Base-by-base conservation (phyloP, 306 rosid genomes). In the Cicer bijugum region DNA sequence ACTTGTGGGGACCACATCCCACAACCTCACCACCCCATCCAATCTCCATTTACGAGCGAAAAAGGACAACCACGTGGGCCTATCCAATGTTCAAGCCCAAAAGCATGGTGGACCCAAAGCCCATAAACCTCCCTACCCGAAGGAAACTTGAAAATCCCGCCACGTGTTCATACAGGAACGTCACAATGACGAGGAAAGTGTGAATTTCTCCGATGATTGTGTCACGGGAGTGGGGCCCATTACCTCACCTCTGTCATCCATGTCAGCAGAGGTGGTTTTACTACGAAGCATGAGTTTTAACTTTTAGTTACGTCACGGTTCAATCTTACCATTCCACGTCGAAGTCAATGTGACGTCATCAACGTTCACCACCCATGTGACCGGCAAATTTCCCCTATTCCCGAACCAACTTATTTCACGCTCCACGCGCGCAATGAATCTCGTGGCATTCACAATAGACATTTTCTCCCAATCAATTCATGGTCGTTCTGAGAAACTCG, bases 141-240 rank as follows among this genome's bases (percentile, higher is more conserved):
- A 69, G 93, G 96, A 84, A 84, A 79, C 80, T 12, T 65, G 23
- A 82, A 44, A 7, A 42, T 33, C 15, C 8, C 0, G 82, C 89
- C 98, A 91, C 96, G 94, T 91, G 97, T 75, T 75, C 3, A 2
- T 0, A n/a, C 0, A 10, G 72, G 80, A 83, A 69, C 89, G 98
- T 84, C 88, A 88, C 14, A 71, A 52, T 87, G 91, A 88, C 87
- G 79, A 60, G 56, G 75, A 75, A 85, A 88, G 75, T 73, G 63
- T 53, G 67, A 20, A 47, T 45, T 55, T 59, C 63, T 84, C 85
- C 79, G 48, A 81, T 85, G 89, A 85, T 86, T 74, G 87, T 81
- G 96, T 89, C 93, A 94, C 43, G 7, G 6, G 0, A 5, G 63
- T 17, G 81, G 92, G 91, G 2, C 70, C 72, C 80, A 10, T 7